Conservation (phyloP, 768 basidiomycete species). For the Rhodotorula toruloides region DNA sequence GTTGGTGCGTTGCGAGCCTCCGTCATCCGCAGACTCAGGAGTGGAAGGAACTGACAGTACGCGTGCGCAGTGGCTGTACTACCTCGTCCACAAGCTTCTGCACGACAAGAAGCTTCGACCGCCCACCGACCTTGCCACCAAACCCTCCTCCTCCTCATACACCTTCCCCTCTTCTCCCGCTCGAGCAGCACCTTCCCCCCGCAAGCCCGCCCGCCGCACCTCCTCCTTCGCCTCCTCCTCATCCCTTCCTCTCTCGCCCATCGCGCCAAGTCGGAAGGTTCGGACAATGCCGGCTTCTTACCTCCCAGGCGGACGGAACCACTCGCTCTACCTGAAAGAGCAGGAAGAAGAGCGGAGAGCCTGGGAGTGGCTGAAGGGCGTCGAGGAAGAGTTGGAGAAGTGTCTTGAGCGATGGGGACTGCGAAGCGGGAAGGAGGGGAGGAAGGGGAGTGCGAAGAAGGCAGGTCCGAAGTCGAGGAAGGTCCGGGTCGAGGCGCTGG, state of each 20-base stretch:
- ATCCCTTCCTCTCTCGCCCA: not conserved
- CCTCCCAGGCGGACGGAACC: too few relatives aligned
- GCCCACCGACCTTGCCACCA: constrained; percentile 44
- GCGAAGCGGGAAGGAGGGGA: too few relatives aligned
- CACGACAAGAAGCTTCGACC: constrained; percentile 60
- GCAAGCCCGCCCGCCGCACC: not conserved
- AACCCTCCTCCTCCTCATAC: not conserved
- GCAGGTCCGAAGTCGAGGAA: too few relatives aligned
- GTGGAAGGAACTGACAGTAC: not conserved
- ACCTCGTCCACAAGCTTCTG: constrained; percentile 68
- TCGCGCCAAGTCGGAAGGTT: too few relatives aligned
- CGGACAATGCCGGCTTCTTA: too few relatives aligned
- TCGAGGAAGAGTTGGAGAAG: too few relatives aligned
- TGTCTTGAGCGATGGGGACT: too few relatives aligned
- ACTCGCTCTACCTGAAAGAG: too few relatives aligned
- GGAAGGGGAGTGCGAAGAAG: too few relatives aligned
- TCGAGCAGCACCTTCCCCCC: not conserved
- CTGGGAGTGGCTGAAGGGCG: too few relatives aligned
- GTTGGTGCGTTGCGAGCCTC: constrained; percentile 57
- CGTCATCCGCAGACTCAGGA: constrained; percentile 14
- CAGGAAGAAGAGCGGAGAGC: too few relatives aligned
- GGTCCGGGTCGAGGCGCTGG: too few relatives aligned
- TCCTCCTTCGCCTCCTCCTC: not conserved
- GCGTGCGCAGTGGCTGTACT: constrained; percentile 75
- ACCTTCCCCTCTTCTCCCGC: not conserved